Percentiles rank a stretch among this genome's conserved stretches.
phyloP scores from a whole-genome alignment of 2,329 filamentous ascomycete genomes.

The Botrytis elliptica region DNA sequence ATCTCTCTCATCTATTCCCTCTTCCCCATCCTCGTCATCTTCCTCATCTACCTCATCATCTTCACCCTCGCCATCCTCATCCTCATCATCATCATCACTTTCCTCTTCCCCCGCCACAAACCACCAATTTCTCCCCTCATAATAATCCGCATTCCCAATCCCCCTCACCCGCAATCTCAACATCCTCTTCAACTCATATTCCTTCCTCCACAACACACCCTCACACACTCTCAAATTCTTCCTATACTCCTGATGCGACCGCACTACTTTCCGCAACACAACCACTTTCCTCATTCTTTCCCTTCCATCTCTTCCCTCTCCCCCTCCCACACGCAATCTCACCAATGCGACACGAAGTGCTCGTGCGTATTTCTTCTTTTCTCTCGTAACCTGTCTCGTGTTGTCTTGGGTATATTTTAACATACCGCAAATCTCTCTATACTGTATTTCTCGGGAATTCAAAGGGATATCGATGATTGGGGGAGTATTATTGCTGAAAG shows the following conservation, averaged over 20 bases:
- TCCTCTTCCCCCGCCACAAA: not conserved
- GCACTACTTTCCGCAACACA: not conserved
- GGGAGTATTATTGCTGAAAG: not conserved
- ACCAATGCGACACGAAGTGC: not conserved
- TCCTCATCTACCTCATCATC: too few relatives aligned
- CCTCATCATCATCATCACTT: not conserved
- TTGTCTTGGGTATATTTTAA: not conserved
- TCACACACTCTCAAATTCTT: not conserved
- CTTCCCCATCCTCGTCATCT: not conserved
- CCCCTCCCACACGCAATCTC: not conserved
- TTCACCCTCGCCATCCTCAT: too few relatives aligned
- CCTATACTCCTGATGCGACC: not conserved
- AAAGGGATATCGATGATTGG: not conserved
- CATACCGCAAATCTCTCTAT: not conserved
- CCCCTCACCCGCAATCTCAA: not conserved
- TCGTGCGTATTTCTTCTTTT: fast-evolving
- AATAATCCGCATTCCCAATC: not conserved
- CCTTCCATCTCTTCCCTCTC: not conserved
- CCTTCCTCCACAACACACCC: not conserved
- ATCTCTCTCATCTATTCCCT: too few relatives aligned
- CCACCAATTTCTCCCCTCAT: not conserved
- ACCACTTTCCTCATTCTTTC: not conserved
- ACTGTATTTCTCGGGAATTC: not conserved
- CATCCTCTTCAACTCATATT: not conserved
- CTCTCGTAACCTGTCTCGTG: not conserved